These are phyloP conservation scores for Casaregolazyma lundiana DNA, from an alignment of 1,139 yeast species.

Conservation along the genomic window DNA sequence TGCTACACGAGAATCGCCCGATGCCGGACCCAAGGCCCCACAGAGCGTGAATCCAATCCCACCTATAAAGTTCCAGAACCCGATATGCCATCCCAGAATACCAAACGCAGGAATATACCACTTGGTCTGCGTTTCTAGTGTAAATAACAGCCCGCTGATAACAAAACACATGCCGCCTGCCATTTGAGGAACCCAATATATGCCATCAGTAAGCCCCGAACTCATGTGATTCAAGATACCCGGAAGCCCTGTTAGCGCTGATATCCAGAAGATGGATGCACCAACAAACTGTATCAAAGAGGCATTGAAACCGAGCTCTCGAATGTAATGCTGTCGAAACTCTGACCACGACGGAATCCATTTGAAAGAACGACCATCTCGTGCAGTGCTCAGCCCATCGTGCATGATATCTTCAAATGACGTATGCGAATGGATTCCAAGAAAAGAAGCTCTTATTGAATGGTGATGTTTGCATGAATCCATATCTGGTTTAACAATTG, in stretches of 20 bases:
- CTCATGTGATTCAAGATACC: conserved; percentile 15
- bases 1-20: conserved; percentile 13
- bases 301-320: conserved; percentile 16
- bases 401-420: neutral
- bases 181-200: conserved; percentile 18
- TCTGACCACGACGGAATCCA: conserved; percentile 16
- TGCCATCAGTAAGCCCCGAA: conserved; percentile 14
- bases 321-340: conserved; percentile 13
- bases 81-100: conserved; percentile 18
- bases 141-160: conserved; percentile 13
- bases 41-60: conserved; percentile 18
- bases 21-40: conserved; percentile 18
- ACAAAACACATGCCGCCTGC: conserved; percentile 17
- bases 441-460: neutral
- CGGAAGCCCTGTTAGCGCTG: conserved; percentile 18
- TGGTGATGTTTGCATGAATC: neutral
- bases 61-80: conserved; percentile 17
- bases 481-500: neutral
- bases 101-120: conserved; percentile 17
- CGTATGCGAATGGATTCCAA: neutral
- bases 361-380: conserved; percentile 8
- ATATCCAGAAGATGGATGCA: conserved; percentile 18
- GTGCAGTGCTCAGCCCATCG: neutral
- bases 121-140: conserved; percentile 15
- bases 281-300: conserved; percentile 13